Base-by-base conservation (phyloP, 2,329 filamentous ascomycete species). In the Penicillium brasilianum region DNA sequence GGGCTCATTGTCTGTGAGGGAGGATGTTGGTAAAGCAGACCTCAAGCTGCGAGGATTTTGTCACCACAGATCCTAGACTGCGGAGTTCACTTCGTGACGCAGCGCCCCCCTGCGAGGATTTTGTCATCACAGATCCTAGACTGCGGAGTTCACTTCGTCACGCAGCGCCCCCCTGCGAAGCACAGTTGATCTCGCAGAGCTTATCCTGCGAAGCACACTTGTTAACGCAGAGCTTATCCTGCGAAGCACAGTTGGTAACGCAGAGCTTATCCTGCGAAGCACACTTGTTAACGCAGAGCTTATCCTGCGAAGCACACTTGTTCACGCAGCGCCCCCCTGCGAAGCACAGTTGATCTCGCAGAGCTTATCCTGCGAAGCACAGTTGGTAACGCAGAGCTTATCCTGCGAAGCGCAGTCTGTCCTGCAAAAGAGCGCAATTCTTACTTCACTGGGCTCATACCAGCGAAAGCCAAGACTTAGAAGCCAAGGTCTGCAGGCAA, bases 381-480 rank as follows among this genome's bases (percentile, higher is more conserved):
- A 49, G 11, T 49, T 49, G 25, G 4, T 49, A 14, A n/a, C 14
- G 46, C 25, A 49, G 46, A 49, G 46, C 46, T n/a, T 18, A 30
- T 32, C 46, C 46, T 46, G 13, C 18, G 18, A 46, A 46, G 43
- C 43, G 18, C 43, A 46, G 22, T 4, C 43, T 46, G 43, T 46
- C 43, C 43, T 49, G 25, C 25, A 30, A 49, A 30, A 49, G 46
- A 49, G 46, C 22, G 22, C 46, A 32, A 30, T 49, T 49, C 43
- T 46, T 46, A 46, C 43, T 46, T 46, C 22, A 46, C 18, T 46
- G 22, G 43, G 43, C 43, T 46, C 43, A 46, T 46, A 22, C 43
- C 43, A 46, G 43, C 43, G 43, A 46, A 46, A 46, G 43, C 43
- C 22, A 46, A 46, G 43, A 46, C 43, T 46, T 22, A 46, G 18